phyloP scores from a whole-genome alignment of 2,329 filamentous ascomycete genomes.

The Cladophialophora carrionii region DNA sequence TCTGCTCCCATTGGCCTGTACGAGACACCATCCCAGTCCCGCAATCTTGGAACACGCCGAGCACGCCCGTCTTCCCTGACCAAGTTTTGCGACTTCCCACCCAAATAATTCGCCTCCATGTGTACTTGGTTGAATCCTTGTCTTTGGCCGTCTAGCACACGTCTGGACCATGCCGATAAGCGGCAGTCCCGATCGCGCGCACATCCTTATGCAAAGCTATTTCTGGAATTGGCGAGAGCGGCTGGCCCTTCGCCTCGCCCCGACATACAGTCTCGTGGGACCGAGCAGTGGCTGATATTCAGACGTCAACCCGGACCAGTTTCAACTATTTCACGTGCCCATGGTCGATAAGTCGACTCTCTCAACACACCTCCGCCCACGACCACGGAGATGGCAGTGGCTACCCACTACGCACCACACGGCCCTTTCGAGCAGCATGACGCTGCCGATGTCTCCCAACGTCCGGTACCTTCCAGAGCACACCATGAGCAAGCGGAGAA shows the following conservation, averaged over 20 bases:
- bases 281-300: neutral
- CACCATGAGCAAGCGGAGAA: conserved; percentile 1
- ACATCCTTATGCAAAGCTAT: neutral
- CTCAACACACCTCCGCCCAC: neutral
- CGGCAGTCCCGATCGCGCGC: neutral
- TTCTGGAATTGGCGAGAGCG: neutral
- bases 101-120: neutral
- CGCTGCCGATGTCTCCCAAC: neutral
- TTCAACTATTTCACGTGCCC: neutral
- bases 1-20: conserved; percentile 8
- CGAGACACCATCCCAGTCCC: conserved; percentile 19
- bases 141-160: neutral
- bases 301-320: neutral
- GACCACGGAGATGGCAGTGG: neutral
- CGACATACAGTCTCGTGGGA: neutral
- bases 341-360: neutral
- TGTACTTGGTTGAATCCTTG: neutral
- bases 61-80: neutral
- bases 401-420: neutral
- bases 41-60: conserved; percentile 4
- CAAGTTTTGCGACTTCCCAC: conserved; percentile 11
- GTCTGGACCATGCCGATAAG: conserved; percentile 7
- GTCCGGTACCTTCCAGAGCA: conserved; percentile 1
- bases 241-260: neutral
- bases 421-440: neutral